Percentiles rank a stretch among this genome's conserved stretches.
phyloP scores from a whole-genome alignment of 208 protist genomes.

The Trypanosoma scelopori region DNA sequence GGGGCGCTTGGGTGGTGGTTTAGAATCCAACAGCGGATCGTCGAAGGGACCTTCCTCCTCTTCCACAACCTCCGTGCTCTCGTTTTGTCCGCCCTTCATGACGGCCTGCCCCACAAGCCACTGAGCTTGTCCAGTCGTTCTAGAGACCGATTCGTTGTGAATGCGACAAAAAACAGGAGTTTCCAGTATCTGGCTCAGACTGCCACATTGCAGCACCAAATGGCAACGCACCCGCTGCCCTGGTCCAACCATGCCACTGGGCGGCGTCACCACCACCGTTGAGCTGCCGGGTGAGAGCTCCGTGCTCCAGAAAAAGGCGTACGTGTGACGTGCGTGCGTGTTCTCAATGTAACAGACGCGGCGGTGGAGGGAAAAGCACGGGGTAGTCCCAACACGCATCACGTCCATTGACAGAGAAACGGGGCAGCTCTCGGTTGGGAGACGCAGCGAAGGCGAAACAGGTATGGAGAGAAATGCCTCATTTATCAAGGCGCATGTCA shows the following conservation, averaged over 20 bases:
- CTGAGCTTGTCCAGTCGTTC: background rate
- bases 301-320: conserved; percentile 62
- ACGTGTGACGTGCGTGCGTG: conserved; percentile 48
- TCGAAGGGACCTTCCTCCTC: conserved; percentile 9
- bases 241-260: conserved; percentile 51
- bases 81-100: conserved; percentile 2
- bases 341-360: conserved; percentile 68
- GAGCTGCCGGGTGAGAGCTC: conserved; percentile 53
- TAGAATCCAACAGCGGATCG: conserved; percentile 21
- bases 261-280: conserved; percentile 43
- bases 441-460: conserved; percentile 18
- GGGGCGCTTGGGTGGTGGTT: conserved; percentile 10
- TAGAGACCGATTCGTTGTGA: conserved; percentile 34
- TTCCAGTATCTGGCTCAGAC: conserved; percentile 75
- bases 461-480: conserved; percentile 60
- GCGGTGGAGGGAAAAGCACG: conserved; percentile 84
- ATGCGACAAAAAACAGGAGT: conserved; percentile 59
- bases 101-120: background rate
- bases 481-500: conserved; percentile 36
- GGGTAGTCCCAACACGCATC: conserved; percentile 61
- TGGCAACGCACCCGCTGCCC: conserved; percentile 44
- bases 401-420: conserved; percentile 76
- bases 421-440: conserved; percentile 31
- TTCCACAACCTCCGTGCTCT: conserved; percentile 12
- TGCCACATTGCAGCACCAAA: conserved; percentile 73